A percentile compares a stretch with the other conserved stretches of the same genome.
phyloP scores from a whole-genome alignment of 257 asterid genomes.

The Paulownia fortunei region DNA sequence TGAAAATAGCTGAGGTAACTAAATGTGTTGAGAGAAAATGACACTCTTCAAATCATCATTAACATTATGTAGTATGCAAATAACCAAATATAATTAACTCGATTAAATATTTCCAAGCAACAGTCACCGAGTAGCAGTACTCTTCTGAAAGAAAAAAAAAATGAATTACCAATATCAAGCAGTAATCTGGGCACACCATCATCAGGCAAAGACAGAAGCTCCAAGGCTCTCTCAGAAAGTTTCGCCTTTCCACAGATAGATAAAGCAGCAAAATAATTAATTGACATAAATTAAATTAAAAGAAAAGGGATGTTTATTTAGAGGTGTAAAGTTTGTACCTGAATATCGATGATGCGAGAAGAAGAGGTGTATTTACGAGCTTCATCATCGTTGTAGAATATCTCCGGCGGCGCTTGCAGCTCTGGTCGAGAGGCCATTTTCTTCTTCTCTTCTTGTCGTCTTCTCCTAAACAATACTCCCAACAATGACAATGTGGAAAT shows the following conservation, averaged over 20 bases:
- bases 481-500: too few relatives aligned
- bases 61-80: background rate
- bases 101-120: background rate
- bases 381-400: slow-evolving; percentile 87
- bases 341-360: slow-evolving; percentile 92
- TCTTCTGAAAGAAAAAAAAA: background rate
- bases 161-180: slow-evolving; percentile 80
- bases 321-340: slow-evolving; percentile 45
- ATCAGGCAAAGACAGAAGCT: slow-evolving; percentile 88
- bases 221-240: slow-evolving; percentile 91
- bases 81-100: background rate
- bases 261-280: slow-evolving; percentile 5
- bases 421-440: slow-evolving; percentile 87
- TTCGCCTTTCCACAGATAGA: slow-evolving; percentile 57
- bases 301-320: background rate
- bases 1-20: background rate
- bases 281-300: background rate
- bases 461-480: background rate
- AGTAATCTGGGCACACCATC: slow-evolving; percentile 81
- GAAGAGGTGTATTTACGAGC: slow-evolving; percentile 98
- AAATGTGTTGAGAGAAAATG: background rate
- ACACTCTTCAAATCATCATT: background rate
- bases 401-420: slow-evolving; percentile 96
- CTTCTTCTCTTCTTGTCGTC: too few relatives aligned
- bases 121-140: background rate